Evolutionary conservation across 345 rosid species (phyloP).

Genomic region (Moricandia moricandioides): DNA sequence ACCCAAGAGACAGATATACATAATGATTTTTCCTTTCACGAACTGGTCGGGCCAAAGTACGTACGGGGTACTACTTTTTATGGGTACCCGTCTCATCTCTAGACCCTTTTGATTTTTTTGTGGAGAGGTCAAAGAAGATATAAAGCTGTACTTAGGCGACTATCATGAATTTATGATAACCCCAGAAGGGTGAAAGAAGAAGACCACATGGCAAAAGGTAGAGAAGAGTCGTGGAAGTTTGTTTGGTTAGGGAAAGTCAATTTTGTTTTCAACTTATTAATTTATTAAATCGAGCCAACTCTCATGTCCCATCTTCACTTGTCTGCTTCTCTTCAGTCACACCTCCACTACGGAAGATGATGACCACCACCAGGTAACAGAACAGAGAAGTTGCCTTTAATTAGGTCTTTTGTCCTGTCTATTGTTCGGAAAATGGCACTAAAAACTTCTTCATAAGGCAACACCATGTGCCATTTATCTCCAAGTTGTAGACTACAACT

Average conservation of each 20-base stretch:
- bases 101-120: slow-evolving; percentile 2
- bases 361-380: slow-evolving; percentile 13
- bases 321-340: slow-evolving; percentile 30
- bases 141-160: slow-evolving; percentile 15
- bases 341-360: slow-evolving; percentile 19
- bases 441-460: slow-evolving; percentile 1
- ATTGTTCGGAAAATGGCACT: slow-evolving; percentile 27
- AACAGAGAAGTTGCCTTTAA: slow-evolving; percentile 2
- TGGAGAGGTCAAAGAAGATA: slow-evolving; percentile 20
- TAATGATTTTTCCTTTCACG: background rate
- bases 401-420: slow-evolving; percentile 31
- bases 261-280: background rate
- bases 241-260: slow-evolving; percentile 31
- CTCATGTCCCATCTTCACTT: slow-evolving; percentile 36
- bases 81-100: slow-evolving; percentile 12
- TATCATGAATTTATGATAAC: slow-evolving; percentile 1
- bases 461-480: slow-evolving; percentile 30
- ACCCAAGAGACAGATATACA: slow-evolving; percentile 11
- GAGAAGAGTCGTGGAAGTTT: slow-evolving; percentile 33
- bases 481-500: slow-evolving; percentile 12
- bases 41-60: slow-evolving; percentile 26
- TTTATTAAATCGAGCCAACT: slow-evolving; percentile 24
- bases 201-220: slow-evolving; percentile 20
- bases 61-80: slow-evolving; percentile 8
- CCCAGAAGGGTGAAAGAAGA: slow-evolving; percentile 35